A percentile compares a stretch with the other conserved stretches of the same genome.
These are phyloP conservation scores for Cystobasidium sp. DNA, from an alignment of 1,284 basidiomycete genomes.

Conservation along the genomic window DNA sequence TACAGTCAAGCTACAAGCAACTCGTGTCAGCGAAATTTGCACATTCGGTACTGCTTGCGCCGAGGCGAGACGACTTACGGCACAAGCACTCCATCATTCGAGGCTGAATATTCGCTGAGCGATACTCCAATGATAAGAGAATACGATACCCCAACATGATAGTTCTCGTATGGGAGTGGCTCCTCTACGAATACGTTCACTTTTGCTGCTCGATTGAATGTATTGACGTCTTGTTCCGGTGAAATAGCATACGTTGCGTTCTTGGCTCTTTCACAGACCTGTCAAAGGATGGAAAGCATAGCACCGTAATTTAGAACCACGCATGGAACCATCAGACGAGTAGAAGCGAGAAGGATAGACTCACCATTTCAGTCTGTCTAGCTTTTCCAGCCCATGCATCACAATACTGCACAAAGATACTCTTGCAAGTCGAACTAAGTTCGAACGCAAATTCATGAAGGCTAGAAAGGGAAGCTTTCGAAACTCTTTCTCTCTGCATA, in stretches of 20 bases:
- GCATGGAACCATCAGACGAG: not conserved
- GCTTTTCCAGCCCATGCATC: slow-evolving; percentile 35
- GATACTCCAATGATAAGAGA: slow-evolving; percentile 87
- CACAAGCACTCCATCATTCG: slow-evolving; percentile 65
- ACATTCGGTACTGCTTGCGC: slow-evolving; percentile 48
- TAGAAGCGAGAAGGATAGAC: not conserved
- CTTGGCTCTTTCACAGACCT: slow-evolving; percentile 48
- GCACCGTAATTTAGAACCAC: not conserved
- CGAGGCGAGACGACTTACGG: slow-evolving; percentile 74
- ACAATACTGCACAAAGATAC: slow-evolving; percentile 40
- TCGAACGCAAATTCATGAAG: slow-evolving; percentile 38
- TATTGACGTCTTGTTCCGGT: slow-evolving; percentile 4
- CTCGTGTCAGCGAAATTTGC: not conserved
- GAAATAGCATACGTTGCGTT: slow-evolving; percentile 24
- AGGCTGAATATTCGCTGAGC: slow-evolving; percentile 87
- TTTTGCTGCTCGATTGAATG: slow-evolving; percentile 1
- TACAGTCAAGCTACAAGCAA: slow-evolving; percentile 32
- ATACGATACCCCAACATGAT: slow-evolving; percentile 81
- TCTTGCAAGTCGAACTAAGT: slow-evolving; percentile 18
- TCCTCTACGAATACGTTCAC: slow-evolving; percentile 37
- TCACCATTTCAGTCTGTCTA: slow-evolving; percentile 40
- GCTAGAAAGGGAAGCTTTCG: slow-evolving; percentile 32
- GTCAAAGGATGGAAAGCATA: slow-evolving; percentile 64
- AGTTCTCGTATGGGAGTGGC: slow-evolving; percentile 69
- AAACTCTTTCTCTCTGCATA: slow-evolving; percentile 53